Evolutionary conservation across 2,329 filamentous ascomycete species (phyloP).

Genomic region (Hypoxylon sp.): DNA sequence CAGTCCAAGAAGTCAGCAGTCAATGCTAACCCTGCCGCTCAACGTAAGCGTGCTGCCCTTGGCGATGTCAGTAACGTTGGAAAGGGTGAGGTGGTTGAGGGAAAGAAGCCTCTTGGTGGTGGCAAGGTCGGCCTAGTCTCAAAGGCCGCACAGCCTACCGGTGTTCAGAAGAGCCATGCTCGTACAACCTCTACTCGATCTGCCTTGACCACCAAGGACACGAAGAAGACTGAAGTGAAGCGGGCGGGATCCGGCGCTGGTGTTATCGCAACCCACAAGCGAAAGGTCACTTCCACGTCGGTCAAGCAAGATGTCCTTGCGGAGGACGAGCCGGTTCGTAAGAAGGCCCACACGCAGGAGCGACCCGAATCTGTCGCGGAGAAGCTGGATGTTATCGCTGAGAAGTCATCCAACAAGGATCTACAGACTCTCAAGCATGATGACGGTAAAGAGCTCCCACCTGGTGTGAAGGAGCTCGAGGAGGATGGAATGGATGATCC

Average conservation of each 20-base stretch:
- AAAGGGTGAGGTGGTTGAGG: conserved; percentile 78
- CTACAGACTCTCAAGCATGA: conserved; percentile 47
- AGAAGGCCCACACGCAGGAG: conserved; percentile 69
- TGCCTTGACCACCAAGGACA: conserved; percentile 74
- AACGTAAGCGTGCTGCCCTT: conserved; percentile 84
- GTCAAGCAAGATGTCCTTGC: conserved; percentile 73
- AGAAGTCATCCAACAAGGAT: conserved; percentile 52
- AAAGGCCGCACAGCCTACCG: conserved; percentile 85
- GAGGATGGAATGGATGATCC: conserved; percentile 92
- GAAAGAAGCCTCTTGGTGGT: conserved; percentile 75
- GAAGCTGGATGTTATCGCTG: conserved; percentile 53
- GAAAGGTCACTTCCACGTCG: conserved; percentile 68
- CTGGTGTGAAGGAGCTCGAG: conserved; percentile 76
- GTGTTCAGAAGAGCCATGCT: conserved; percentile 77
- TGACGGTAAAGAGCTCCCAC: conserved; percentile 47
- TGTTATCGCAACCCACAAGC: conserved; percentile 75
- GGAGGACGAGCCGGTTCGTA: conserved; percentile 75
- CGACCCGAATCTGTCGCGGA: conserved; percentile 42
- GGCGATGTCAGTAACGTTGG: conserved; percentile 96
- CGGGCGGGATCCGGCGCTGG: conserved; percentile 79
- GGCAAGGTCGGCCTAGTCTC: conserved; percentile 79
- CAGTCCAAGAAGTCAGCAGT: conserved; percentile 77
- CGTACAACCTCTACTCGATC: conserved; percentile 72
- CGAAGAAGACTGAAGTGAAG: conserved; percentile 79
- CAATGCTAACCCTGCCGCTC: conserved; percentile 62